phyloP scores from a whole-genome alignment of 2,329 filamentous ascomycete species.

The Neonectria ditissima region DNA sequence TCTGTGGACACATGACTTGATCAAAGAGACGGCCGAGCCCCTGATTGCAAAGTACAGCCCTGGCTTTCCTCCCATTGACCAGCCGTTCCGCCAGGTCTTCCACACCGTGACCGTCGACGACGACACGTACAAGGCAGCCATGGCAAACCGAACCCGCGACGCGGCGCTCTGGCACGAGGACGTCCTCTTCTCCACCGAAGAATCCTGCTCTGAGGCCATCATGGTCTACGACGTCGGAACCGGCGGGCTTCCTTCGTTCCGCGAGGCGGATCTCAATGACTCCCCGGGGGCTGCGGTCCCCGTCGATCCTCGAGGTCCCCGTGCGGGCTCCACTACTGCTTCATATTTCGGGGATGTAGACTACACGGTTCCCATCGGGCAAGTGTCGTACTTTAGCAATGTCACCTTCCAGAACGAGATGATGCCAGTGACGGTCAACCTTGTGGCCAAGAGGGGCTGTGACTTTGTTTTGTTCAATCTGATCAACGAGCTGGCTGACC shows the following conservation, averaged over 20 bases:
- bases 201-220: constrained; percentile 1
- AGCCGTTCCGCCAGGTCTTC: background rate
- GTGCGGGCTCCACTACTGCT: background rate
- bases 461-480: constrained; percentile 1
- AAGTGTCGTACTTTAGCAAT: background rate
- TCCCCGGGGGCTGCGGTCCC: background rate
- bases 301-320: background rate
- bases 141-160: constrained; percentile 1
- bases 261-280: background rate
- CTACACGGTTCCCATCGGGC: background rate
- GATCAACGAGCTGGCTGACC: background rate
- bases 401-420: background rate
- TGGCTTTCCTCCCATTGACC: background rate
- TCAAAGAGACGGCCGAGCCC: background rate
- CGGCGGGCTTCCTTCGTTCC: background rate
- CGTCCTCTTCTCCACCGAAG: background rate
- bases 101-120: background rate
- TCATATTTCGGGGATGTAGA: constrained; percentile 1
- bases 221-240: constrained; percentile 1
- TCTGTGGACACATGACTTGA: background rate
- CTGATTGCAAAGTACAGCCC: background rate
- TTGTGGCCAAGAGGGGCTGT: constrained; percentile 3
- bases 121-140: background rate
- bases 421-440: constrained; percentile 5
- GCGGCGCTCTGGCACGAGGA: background rate